Base-by-base conservation (phyloP, 225 moss, liverwort and hornwort genomes). In the Polytrichum commune region DNA sequence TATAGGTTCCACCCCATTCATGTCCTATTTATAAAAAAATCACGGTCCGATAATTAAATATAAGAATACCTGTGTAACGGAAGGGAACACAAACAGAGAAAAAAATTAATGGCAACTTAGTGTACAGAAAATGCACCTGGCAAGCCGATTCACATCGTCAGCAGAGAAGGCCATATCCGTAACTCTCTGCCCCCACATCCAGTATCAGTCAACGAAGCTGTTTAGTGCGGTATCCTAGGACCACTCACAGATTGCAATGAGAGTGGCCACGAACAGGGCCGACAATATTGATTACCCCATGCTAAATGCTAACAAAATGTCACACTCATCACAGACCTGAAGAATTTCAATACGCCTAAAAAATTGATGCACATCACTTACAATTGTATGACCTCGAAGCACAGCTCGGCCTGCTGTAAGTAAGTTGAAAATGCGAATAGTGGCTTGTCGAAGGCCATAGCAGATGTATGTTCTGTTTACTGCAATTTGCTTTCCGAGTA, bases 401-500 rank as follows among this genome's bases (percentile, higher is more conserved):
- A 94, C 74, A 57, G 85, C 88, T 69, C 88, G 84, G 79, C 86
- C 82, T 29, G 90, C 94, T 69, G 92, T 91, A 65, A 80, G 80
- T 66, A 84, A 79, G 29, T 92, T 94, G 68, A 97, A 76, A 60
- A 97, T 90, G 58, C 96, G 92, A 73, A 97, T 97, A 18, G 86
- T 72, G 66, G 88, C 92, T 64, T 82, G 84, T 72, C 84, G 85
- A 70, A 97, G 74, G 22, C 96, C 96, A 68, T 97, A 97, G 80
- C 96, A 93, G 72, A 97, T 94, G 58, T 92, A 97, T 56, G 85
- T 85, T 77, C 72, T 79, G 70, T 97, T 97, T 58, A 97, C 96
- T 18, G 96, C 96, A 75, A 97, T 97, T 79, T 97, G 96, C 69
- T 92, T 83, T 66, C 96, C 96, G 62, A 97, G 69, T 25, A 97